Conservation (phyloP, 2,329 filamentous ascomycete genomes). For the Xylariaceae sp. region DNA sequence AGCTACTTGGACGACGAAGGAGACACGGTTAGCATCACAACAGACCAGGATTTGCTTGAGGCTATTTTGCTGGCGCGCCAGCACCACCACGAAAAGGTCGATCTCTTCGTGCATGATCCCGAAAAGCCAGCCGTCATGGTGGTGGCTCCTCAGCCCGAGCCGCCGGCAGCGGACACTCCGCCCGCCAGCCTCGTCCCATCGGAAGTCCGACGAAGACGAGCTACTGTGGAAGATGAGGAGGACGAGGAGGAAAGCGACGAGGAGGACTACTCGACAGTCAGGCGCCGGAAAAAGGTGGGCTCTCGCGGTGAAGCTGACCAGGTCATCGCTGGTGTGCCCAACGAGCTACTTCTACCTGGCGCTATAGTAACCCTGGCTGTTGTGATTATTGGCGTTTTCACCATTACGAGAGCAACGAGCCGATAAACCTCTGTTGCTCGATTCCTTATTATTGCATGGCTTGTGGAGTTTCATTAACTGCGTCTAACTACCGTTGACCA, state of each 20-base stretch:
- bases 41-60: conserved; percentile 89
- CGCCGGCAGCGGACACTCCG: conserved; percentile 50
- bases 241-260: conserved; percentile 65
- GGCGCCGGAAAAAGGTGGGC: conserved; percentile 53
- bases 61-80: conserved; percentile 84
- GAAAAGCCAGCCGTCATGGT: conserved; percentile 81
- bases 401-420: conserved; percentile 73
- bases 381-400: conserved; percentile 92
- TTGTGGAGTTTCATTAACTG: conserved; percentile 18
- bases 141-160: conserved; percentile 56
- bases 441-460: conserved; percentile 19
- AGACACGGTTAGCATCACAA: conserved; percentile 95
- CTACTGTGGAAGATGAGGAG: conserved; percentile 47
- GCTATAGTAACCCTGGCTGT: conserved; percentile 95
- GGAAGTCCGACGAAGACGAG: conserved; percentile 57
- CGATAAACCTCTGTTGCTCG: conserved; percentile 45
- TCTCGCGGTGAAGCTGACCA: conserved; percentile 67
- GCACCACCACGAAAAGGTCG: conserved; percentile 85
- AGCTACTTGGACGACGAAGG: conserved; percentile 98
- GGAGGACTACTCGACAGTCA: conserved; percentile 58
- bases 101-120: conserved; percentile 94
- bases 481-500: conserved; percentile 2
- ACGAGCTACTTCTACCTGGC: conserved; percentile 89
- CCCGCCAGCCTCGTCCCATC: conserved; percentile 52
- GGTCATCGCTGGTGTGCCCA: conserved; percentile 88